Base-by-base conservation (phyloP, 768 basidiomycete genomes). In the Russula brevipes region DNA sequence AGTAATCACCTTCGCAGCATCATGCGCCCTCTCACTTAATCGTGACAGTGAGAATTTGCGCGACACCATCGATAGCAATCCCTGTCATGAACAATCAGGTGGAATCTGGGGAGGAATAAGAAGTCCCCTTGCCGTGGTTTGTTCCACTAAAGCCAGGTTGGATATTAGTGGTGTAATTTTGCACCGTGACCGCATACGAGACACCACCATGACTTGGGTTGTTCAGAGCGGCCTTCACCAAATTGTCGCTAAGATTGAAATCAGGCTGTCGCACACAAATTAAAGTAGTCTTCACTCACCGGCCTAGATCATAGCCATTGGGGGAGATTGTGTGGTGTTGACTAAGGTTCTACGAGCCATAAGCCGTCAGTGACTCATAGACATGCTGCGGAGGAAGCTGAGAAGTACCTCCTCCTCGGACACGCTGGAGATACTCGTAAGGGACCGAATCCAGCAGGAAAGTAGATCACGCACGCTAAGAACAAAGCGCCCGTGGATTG, bases 1-100 rank as follows among this genome's bases (percentile, higher is more conserved):
- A 24, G 24, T 24, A 24, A 24, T 1, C 24, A 24, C 24, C 24
- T 24, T 24, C 24, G 24, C 12, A 31, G 30, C 47, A 31, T 14
- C 30, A 7, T 49, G 30, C 30, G 5, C 30, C 16, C 46, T 6
- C 24, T 74, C 65, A 76, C 50, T 73, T 49, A 36, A 82, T 79
- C 3, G 73, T 79, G 19, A 86, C 80, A 2, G 82, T 86, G 58
- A 87, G 72, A 24, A 65, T 68, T 1, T 78, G 78, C 16, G 82
- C 80, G 39, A 80, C 75, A 49, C 85, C 85, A 68, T 86, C 85
- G 41, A 79, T 79, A 3, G 85, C 79, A 57, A 86, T 88, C 35
- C 76, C 85, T 85, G 64, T 56, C 14, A 11, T 56, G 19, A 35
- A 44, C 52, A 44, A 47, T 53, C 50, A 64, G 16, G 12, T 52